Base-by-base conservation (phyloP, 345 rosid species). In the Lenwebbia sp. region DNA sequence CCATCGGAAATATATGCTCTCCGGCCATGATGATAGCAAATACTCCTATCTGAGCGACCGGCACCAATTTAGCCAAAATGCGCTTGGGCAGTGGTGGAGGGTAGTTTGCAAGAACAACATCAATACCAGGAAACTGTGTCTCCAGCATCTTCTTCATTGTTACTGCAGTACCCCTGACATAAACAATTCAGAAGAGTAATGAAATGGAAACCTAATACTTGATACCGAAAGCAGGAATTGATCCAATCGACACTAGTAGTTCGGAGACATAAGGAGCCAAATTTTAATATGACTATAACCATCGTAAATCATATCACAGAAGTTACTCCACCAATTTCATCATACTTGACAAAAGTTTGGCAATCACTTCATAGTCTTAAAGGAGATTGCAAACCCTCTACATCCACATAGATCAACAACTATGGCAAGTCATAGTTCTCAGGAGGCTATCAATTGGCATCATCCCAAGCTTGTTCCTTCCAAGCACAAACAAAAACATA, bases 111-210 rank as follows among this genome's bases (percentile, higher is more conserved):
- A 96, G 95, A 40, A 92, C 47, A 84, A 95, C 94, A 85, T 95
- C 95, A 87, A 96, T 88, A 57, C 98, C 98, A 17, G 98, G 98
- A 70, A 95, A 95, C 83, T 92, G 92, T 25, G 90, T 87, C 87
- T 96, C 96, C 89, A 96, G 78, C 98, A 96, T 94, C 90, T 91
- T 95, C 91, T 93, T 95, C 95, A 95, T 94, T 3, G 93, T 90
- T 28, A 93, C 90, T 21, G 96, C 98, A 87, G 92, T 94, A 70
- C 98, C 99, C 90, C 98, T 95, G 89, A 82, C 85, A 40, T 55
- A 47, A 82, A 54, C 56, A 83, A 84, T 62, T 47, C 84, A 13
- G 13, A 41, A 5, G 81, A 25, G 65, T 44, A 81, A 54, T 40
- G 47, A 28, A 17, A 86, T 55, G 62, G 12, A 52, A 83, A 52